Conservation (phyloP, 2,329 filamentous ascomycete species). For the Apiospora rasikravindrae region DNA sequence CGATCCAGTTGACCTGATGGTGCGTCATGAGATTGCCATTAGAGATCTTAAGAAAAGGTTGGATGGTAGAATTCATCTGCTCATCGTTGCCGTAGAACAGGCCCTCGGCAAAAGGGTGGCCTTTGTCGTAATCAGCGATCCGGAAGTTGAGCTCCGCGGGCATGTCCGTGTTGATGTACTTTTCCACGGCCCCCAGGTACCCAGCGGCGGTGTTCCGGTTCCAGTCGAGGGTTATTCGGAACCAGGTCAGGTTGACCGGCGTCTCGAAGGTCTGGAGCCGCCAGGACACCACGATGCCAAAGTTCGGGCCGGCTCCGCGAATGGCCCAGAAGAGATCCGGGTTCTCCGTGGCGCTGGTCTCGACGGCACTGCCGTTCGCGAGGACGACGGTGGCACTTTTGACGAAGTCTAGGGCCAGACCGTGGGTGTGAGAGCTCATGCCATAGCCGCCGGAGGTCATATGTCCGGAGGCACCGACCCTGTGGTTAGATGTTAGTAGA, state of each 20-base stretch:
- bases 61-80: slow-evolving; percentile 38
- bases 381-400: slow-evolving; percentile 39
- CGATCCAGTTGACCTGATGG: slow-evolving; percentile 38
- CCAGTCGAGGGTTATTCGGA: slow-evolving; percentile 34
- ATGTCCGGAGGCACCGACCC: slow-evolving; percentile 44
- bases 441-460: slow-evolving; percentile 45
- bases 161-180: slow-evolving; percentile 39
- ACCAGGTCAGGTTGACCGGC: slow-evolving; percentile 37
- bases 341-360: slow-evolving; percentile 35
- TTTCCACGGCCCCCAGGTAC: slow-evolving; percentile 54
- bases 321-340: slow-evolving; percentile 41
- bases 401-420: slow-evolving; percentile 52
- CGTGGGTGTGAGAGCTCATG: slow-evolving; percentile 47
- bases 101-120: slow-evolving; percentile 44
- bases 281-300: slow-evolving; percentile 38
- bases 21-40: slow-evolving; percentile 39
- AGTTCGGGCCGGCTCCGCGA: slow-evolving; percentile 40
- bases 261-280: slow-evolving; percentile 39
- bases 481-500: slow-evolving; percentile 44
- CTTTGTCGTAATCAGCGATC: slow-evolving; percentile 40
- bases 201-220: slow-evolving; percentile 33
- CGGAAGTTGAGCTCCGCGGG: slow-evolving; percentile 49
- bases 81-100: slow-evolving; percentile 44
- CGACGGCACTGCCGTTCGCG: slow-evolving; percentile 37
- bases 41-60: slow-evolving; percentile 41